phyloP scores from a whole-genome alignment of 2,329 filamentous ascomycete species.

The Diaporthe amygdali region DNA sequence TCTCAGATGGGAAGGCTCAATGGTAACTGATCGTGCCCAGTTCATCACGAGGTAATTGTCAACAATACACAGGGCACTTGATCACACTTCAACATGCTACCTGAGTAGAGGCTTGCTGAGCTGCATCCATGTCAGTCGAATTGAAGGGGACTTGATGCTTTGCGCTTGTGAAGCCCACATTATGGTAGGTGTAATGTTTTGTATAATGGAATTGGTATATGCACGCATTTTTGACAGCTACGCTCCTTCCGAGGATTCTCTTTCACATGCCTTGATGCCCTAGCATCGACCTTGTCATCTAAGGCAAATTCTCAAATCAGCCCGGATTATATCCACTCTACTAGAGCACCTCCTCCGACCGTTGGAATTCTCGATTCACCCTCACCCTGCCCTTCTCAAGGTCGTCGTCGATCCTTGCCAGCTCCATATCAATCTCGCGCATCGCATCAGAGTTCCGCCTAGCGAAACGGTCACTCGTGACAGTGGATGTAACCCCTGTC shows the following conservation, averaged over 20 bases:
- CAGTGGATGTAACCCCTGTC: slow-evolving; percentile 14
- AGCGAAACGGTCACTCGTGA: slow-evolving; percentile 25
- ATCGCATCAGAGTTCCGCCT: slow-evolving; percentile 31
- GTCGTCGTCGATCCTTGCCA: slow-evolving; percentile 33
- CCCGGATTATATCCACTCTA: slow-evolving; percentile 19
- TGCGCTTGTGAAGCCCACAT: too few relatives aligned
- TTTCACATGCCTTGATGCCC: not conserved
- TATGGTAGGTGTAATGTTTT: too few relatives aligned
- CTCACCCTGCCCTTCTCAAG: slow-evolving; percentile 33
- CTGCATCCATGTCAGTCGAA: too few relatives aligned
- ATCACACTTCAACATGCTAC: too few relatives aligned
- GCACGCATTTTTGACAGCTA: too few relatives aligned
- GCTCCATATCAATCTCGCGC: slow-evolving; percentile 38
- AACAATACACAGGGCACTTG: too few relatives aligned
- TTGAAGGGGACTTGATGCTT: too few relatives aligned
- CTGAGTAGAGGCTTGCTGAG: too few relatives aligned
- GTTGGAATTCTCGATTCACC: slow-evolving; percentile 37
- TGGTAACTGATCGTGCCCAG: too few relatives aligned
- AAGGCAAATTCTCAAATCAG: not conserved
- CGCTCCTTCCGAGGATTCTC: not conserved
- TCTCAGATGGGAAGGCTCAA: not conserved
- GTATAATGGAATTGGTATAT: not conserved
- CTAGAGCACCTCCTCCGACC: slow-evolving; percentile 38
- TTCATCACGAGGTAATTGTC: too few relatives aligned
- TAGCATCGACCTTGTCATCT: not conserved